Conservation (phyloP, 768 basidiomycete species). For the Austroboletus eburneus region DNA sequence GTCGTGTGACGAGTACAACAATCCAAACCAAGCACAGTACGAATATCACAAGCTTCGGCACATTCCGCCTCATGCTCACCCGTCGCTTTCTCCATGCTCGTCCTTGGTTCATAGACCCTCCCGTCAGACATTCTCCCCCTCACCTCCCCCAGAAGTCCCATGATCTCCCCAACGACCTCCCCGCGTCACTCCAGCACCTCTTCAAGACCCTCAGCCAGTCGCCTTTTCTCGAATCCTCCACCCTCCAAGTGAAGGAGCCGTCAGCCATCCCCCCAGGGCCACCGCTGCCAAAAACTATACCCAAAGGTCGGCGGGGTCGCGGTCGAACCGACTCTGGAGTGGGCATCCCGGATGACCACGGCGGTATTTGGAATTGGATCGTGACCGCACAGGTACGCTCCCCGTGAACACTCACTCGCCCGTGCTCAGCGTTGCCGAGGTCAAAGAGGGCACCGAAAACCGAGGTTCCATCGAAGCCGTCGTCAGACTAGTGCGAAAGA, state of each 20-base stretch:
- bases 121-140: slow-evolving; percentile 19
- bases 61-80: slow-evolving; percentile 17
- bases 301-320: slow-evolving; percentile 61
- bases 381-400: slow-evolving; percentile 62
- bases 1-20: slow-evolving; percentile 7
- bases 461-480: slow-evolving; percentile 75
- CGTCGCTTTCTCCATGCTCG: slow-evolving; percentile 22
- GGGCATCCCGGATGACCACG: slow-evolving; percentile 46
- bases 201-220: slow-evolving; percentile 55
- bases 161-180: slow-evolving; percentile 46
- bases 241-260: slow-evolving; percentile 52
- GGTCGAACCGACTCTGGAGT: slow-evolving; percentile 68
- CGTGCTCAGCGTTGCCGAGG: too few species aligned
- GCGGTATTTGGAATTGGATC: slow-evolving; percentile 74
- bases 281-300: slow-evolving; percentile 48
- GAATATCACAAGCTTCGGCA: slow-evolving; percentile 22
- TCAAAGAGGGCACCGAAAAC: slow-evolving; percentile 81
- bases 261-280: slow-evolving; percentile 51
- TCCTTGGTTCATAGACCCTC: slow-evolving; percentile 70
- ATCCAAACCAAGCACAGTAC: not conserved
- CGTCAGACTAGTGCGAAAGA: slow-evolving; percentile 64
- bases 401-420: too few species aligned
- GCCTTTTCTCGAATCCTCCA: slow-evolving; percentile 63
- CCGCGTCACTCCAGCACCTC: slow-evolving; percentile 49
- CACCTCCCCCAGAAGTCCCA: slow-evolving; percentile 27